These are phyloP conservation scores for Acacia crassicarpa DNA, from an alignment of 306 rosid genomes.

Conservation along the genomic window DNA sequence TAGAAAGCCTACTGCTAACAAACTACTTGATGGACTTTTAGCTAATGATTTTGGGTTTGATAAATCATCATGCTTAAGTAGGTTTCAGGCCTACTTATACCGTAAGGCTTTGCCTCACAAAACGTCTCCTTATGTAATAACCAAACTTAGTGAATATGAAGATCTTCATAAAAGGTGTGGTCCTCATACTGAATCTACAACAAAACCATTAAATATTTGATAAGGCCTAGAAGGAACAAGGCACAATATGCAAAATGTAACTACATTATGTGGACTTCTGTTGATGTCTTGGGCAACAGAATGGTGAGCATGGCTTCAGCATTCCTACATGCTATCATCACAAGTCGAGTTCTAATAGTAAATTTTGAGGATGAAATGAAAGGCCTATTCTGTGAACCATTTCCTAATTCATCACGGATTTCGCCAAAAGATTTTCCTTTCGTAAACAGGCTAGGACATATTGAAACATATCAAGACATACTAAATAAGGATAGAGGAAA, in stretches of 20 bases:
- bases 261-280: not conserved
- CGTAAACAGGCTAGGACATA: not conserved
- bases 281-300: not conserved
- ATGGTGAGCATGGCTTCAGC: not conserved
- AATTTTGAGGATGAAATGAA: not conserved
- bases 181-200: constrained; percentile 44
- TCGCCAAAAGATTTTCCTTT: not conserved
- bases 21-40: constrained; percentile 36
- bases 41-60: constrained; percentile 25
- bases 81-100: constrained; percentile 43
- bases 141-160: constrained; percentile 48
- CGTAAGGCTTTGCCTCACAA: constrained; percentile 30
- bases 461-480: not conserved
- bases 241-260: not conserved
- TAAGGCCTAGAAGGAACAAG: not conserved
- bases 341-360: too few relatives aligned
- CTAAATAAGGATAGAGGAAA: not conserved
- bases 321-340: not conserved
- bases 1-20: constrained; percentile 22
- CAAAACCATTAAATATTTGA: constrained; percentile 11
- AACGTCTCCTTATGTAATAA: constrained; percentile 44
- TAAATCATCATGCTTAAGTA: constrained; percentile 45
- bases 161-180: constrained; percentile 49
- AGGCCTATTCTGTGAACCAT: not conserved
- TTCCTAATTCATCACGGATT: not conserved